Percentiles rank a stretch among this genome's conserved stretches.
phyloP scores from a whole-genome alignment of 768 basidiomycete genomes.

The Macrolepiota dolichaula region DNA sequence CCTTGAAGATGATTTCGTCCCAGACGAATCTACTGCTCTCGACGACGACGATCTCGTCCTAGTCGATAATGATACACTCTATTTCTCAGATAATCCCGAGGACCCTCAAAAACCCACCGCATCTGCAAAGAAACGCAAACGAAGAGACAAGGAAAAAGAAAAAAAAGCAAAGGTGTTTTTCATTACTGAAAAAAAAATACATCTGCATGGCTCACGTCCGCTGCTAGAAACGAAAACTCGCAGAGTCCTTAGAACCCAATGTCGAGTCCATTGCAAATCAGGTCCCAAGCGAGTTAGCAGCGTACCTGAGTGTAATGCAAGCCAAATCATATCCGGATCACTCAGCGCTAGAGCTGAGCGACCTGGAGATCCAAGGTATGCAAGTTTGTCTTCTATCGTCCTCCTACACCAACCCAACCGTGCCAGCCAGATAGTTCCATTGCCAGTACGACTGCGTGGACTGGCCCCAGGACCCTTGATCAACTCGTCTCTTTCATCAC shows the following conservation, averaged over 20 bases:
- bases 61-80: slow-evolving; percentile 18
- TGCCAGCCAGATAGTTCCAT: slow-evolving; percentile 65
- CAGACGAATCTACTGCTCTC: slow-evolving; percentile 37
- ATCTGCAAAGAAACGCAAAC: slow-evolving; percentile 63
- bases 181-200: background rate
- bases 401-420: slow-evolving; percentile 6
- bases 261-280: slow-evolving; percentile 53
- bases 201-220: background rate
- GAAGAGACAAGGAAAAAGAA: slow-evolving; percentile 72
- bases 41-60: slow-evolving; percentile 27
- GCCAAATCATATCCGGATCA: slow-evolving; percentile 65
- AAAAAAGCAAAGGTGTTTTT: slow-evolving; percentile 60
- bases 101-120: slow-evolving; percentile 10
- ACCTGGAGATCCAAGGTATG: slow-evolving; percentile 76
- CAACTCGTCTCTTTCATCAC: slow-evolving; percentile 72
- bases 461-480: slow-evolving; percentile 66
- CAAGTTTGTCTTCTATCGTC: slow-evolving; percentile 5
- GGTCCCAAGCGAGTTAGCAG: slow-evolving; percentile 52
- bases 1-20: slow-evolving; percentile 75
- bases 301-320: slow-evolving; percentile 65
- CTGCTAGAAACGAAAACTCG: slow-evolving; percentile 62
- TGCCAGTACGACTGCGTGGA: slow-evolving; percentile 74
- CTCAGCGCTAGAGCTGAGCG: slow-evolving; percentile 76
- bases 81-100: slow-evolving; percentile 7
- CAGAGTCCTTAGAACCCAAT: slow-evolving; percentile 33